These are phyloP conservation scores for Phytophthora pinifolia DNA, from an alignment of 352 stramenopile genomes.

Conservation along the genomic window DNA sequence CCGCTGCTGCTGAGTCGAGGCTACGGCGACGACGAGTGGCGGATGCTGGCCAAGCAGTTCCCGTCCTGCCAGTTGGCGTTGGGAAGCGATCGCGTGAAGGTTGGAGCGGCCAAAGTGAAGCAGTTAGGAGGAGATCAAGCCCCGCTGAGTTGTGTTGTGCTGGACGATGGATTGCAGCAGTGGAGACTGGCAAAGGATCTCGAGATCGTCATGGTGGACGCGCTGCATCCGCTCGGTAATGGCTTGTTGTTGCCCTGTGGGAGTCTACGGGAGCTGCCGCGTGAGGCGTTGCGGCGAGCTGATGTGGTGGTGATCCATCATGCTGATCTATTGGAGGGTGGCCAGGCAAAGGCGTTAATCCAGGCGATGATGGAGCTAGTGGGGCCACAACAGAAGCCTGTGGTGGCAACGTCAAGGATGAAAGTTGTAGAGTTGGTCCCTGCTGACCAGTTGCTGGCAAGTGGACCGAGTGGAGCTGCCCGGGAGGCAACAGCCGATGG, in stretches of 20 bases:
- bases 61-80: constrained; percentile 43
- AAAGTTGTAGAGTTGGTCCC: constrained; percentile 33
- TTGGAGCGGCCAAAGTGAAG: constrained; percentile 39
- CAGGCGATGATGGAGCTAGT: constrained; percentile 14
- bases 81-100: constrained; percentile 25
- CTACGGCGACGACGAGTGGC: constrained; percentile 74
- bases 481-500: background rate
- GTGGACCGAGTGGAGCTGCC: background rate
- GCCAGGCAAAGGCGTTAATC: constrained; percentile 19
- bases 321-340: constrained; percentile 35
- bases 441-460: constrained; percentile 5
- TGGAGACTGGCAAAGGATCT: constrained; percentile 61
- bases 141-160: constrained; percentile 41
- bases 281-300: constrained; percentile 41
- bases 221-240: constrained; percentile 69
- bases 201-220: constrained; percentile 75
- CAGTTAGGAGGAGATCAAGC: constrained; percentile 14
- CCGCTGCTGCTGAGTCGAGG: constrained; percentile 59
- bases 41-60: constrained; percentile 49
- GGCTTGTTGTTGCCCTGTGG: constrained; percentile 51
- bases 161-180: constrained; percentile 76
- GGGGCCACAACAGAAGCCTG: constrained; percentile 1
- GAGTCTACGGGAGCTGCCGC: constrained; percentile 52
- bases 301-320: constrained; percentile 68
- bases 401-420: constrained; percentile 61